Percentiles rank a stretch among this genome's conserved stretches.
These are phyloP conservation scores for Penium margaritaceum DNA, from an alignment of 139 green algal genomes.

Conservation along the genomic window DNA sequence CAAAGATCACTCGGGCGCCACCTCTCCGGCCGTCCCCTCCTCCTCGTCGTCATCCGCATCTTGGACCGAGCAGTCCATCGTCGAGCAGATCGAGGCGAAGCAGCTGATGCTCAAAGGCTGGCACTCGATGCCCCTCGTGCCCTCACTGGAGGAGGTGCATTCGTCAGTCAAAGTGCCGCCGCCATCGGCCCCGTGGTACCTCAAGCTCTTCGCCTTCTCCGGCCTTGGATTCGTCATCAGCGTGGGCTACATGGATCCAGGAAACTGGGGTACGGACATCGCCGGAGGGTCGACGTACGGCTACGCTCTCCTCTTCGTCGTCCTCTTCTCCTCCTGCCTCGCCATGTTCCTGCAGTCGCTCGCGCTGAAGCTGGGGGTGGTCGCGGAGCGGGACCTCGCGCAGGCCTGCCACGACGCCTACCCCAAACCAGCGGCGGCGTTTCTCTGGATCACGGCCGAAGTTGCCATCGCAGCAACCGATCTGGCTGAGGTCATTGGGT, in stretches of 20 bases:
- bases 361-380: constrained; percentile 54
- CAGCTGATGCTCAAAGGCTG: neutral
- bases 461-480: constrained; percentile 61
- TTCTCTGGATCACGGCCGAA: constrained; percentile 58
- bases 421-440: constrained; percentile 34
- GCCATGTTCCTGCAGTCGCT: constrained; percentile 62
- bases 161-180: neutral
- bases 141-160: neutral
- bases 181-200: neutral
- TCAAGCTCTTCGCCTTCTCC: constrained; percentile 50
- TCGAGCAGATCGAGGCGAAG: neutral
- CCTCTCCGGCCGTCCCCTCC: too few relatives aligned
- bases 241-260: constrained; percentile 62
- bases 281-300: constrained; percentile 45
- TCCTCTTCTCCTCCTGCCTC: constrained; percentile 48
- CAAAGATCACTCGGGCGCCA: too few relatives aligned
- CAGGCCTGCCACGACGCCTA: constrained; percentile 59
- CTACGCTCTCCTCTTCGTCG: constrained; percentile 57
- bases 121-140: neutral
- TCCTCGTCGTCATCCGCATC: too few relatives aligned
- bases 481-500: constrained; percentile 52
- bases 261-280: constrained; percentile 58
- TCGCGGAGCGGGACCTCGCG: constrained; percentile 54
- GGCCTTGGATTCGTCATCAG: constrained; percentile 55
- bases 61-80: too few relatives aligned